Evolutionary conservation across 2,329 filamentous ascomycete species (phyloP).

Genomic region (Ophiobolus disseminans): DNA sequence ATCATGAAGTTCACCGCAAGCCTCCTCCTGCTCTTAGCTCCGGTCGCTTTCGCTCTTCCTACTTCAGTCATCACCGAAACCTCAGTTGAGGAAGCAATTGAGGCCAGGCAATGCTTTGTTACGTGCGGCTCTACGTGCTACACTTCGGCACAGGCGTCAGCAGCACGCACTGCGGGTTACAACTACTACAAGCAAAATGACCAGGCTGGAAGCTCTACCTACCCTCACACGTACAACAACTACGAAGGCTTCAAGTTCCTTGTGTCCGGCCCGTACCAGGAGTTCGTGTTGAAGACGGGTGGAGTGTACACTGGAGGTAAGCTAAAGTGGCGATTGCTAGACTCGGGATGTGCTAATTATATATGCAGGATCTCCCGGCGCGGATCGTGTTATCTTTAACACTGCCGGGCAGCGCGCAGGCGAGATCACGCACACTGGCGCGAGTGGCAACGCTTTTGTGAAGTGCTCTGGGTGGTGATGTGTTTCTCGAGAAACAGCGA

Average conservation of each 20-base stretch:
- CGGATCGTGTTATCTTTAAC: conserved; percentile 72
- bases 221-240: conserved; percentile 68
- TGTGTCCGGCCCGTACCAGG: conserved; percentile 65
- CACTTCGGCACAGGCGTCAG: conserved; percentile 56
- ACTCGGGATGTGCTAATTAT: not conserved
- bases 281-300: conserved; percentile 65
- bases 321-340: conserved; percentile 18
- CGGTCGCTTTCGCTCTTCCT: conserved; percentile 29
- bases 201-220: conserved; percentile 52
- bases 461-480: conserved; percentile 60
- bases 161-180: conserved; percentile 62
- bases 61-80: conserved; percentile 16
- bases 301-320: conserved; percentile 64
- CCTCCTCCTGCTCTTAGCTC: conserved; percentile 25
- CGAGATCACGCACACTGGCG: conserved; percentile 73
- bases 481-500: no score
- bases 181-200: conserved; percentile 54
- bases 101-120: conserved; percentile 55
- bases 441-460: conserved; percentile 72
- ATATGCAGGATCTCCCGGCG: conserved; percentile 64
- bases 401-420: conserved; percentile 64
- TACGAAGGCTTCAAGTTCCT: conserved; percentile 68
- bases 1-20: conserved; percentile 29
- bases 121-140: conserved; percentile 64
- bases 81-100: conserved; percentile 23